phyloP scores from a whole-genome alignment of 2,329 filamentous ascomycete species.

The Bipolaris zeicola region DNA sequence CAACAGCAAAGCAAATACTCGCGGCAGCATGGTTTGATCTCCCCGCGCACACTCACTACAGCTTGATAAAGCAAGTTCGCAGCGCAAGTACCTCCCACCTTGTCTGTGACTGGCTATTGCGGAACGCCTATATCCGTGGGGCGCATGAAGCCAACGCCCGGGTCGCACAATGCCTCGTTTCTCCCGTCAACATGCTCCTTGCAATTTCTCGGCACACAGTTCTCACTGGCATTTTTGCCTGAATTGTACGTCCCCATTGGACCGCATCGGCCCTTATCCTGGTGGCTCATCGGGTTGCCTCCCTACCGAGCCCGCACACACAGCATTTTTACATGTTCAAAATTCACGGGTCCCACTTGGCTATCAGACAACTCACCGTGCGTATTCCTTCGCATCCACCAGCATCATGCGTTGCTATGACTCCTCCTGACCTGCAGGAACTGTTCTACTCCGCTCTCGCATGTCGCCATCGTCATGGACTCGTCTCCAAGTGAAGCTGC shows the following conservation, averaged over 20 bases:
- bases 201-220: slow-evolving; percentile 45
- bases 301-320: slow-evolving; percentile 40
- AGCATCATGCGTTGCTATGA: slow-evolving; percentile 32
- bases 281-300: slow-evolving; percentile 25
- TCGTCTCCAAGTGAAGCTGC: slow-evolving; percentile 5
- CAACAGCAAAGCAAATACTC: slow-evolving; percentile 41
- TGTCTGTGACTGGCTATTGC: slow-evolving; percentile 37
- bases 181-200: slow-evolving; percentile 38
- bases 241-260: slow-evolving; percentile 37
- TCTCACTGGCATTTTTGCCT: slow-evolving; percentile 42
- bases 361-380: slow-evolving; percentile 48
- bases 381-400: slow-evolving; percentile 34
- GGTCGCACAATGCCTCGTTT: slow-evolving; percentile 32
- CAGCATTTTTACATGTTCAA: slow-evolving; percentile 30
- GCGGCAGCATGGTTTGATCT: slow-evolving; percentile 40
- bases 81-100: slow-evolving; percentile 26
- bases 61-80: slow-evolving; percentile 37
- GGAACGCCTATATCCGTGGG: slow-evolving; percentile 41
- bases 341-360: slow-evolving; percentile 32
- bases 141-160: slow-evolving; percentile 39
- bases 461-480: slow-evolving; percentile 10
- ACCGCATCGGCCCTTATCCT: slow-evolving; percentile 25
- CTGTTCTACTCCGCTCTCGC: slow-evolving; percentile 37
- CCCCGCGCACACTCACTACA: slow-evolving; percentile 31
- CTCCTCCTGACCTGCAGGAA: slow-evolving; percentile 30